Base-by-base conservation (phyloP, 257 asterid species). In the Solanum verrucosum region DNA sequence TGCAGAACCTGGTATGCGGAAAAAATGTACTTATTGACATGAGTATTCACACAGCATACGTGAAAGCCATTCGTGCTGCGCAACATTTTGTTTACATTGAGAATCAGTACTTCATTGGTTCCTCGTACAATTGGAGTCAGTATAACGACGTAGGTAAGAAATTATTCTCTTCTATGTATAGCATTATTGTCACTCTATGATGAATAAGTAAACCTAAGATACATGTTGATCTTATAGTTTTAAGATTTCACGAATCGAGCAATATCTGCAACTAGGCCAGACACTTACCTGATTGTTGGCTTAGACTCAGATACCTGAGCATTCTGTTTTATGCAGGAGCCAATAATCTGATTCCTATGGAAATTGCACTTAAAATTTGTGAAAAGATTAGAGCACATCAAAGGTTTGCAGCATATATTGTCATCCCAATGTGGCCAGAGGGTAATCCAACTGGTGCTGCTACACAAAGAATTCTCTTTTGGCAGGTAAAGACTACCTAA, bases 361-460 rank as follows among this genome's bases (percentile, higher is more conserved):
- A 97, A 92, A 95, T 97, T 18, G 98, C 99, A 46, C 91, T 96
- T 78, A 97, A 97, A 93, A 94, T 97, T n/a, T 96, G 95, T 5
- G 95, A 94, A 77, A 97, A 97, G 72, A 96, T 97, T 49, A 92
- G 98, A 92, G 96, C 96, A 23, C 94, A 95, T n/a, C 94, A 96
- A 92, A 94, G 99, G 86, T 97, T 96, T 88, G 98, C 99, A 18
- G 99, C 95, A 83, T 97, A 97, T 83, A 94, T 97, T 56, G 95
- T 97, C 81, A 91, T 97, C 85, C 99, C 99, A 40, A 97, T 96
- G 99, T 97, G 99, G 98, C 99, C 99, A 13, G 99, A 97, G 93
- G 99, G 99, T 84, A 94, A 96, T 92, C 99, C 99, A 49, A 96
- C 99, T 3, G 98, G 99, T 14, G 95, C 94, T 90, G 98, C 99